Conservation (phyloP, 495 filamentous ascomycete genomes). For the Aspergillus biplanus region DNA sequence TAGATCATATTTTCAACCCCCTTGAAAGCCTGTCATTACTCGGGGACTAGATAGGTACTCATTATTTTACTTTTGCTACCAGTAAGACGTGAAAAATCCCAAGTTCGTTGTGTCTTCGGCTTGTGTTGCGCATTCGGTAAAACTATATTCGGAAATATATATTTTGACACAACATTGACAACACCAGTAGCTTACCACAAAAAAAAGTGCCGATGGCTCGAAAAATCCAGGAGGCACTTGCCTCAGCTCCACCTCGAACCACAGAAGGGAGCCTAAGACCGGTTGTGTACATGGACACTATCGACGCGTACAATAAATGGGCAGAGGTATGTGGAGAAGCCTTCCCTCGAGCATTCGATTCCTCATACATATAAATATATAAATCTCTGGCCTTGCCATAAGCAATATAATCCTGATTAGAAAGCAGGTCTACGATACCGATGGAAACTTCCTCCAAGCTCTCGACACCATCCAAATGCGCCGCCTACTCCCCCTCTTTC, state of each 20-base stretch:
- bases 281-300: conserved; percentile 38
- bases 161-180: not conserved
- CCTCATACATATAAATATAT: not conserved
- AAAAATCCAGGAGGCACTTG: conserved; percentile 37
- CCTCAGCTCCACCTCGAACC: not conserved
- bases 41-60: too few relatives aligned
- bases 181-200: not conserved
- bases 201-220: conserved; percentile 22
- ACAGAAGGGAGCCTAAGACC: not conserved
- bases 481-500: conserved; percentile 56
- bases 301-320: conserved; percentile 50
- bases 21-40: too few relatives aligned
- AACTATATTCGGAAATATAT: not conserved
- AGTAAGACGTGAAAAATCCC: too few relatives aligned
- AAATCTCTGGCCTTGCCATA: not conserved
- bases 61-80: too few relatives aligned
- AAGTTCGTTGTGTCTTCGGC: too few relatives aligned
- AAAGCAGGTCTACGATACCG: conserved; percentile 64
- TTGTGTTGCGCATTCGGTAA: not conserved
- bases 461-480: conserved; percentile 65
- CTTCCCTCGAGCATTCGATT: not conserved
- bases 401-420: not conserved
- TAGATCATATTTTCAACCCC: too few relatives aligned
- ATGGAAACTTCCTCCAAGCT: conserved; percentile 74
- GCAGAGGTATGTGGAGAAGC: conserved; percentile 33